Conservation (phyloP, 495 filamentous ascomycete genomes). For the Aspergillus incahuasiensis region DNA sequence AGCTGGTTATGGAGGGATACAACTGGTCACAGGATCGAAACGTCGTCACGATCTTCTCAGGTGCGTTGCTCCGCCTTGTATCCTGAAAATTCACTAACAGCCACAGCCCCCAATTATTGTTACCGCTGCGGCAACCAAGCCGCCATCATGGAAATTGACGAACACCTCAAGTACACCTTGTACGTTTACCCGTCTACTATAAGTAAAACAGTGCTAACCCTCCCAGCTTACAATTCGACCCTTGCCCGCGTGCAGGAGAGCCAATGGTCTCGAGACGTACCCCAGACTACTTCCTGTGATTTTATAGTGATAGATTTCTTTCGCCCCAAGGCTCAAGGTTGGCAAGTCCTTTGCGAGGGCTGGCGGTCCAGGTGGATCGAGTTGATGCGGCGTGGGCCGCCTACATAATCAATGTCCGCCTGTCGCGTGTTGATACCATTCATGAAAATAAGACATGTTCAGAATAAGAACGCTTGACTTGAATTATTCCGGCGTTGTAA, state of each 20-base stretch:
- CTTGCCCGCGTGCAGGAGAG: conserved; percentile 93
- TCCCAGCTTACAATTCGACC: conserved; percentile 94
- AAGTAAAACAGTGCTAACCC: conserved; percentile 15
- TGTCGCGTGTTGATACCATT: conserved; percentile 47
- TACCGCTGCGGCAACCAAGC: conserved; percentile 98
- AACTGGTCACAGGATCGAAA: conserved; percentile 98
- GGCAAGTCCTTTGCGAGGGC: conserved; percentile 24
- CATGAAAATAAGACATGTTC: conserved; percentile 41
- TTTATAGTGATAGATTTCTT: conserved; percentile 32
- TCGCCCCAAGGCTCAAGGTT: conserved; percentile 19
- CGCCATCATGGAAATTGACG: conserved; percentile 99
- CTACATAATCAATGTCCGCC: conserved; percentile 39
- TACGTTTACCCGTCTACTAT: conserved; percentile 48
- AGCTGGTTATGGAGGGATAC: conserved; percentile 97
- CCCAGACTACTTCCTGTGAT: conserved; percentile 96
- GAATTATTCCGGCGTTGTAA: no score
- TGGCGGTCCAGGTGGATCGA: conserved; percentile 29
- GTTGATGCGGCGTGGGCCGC: conserved; percentile 29
- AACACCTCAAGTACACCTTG: conserved; percentile 99
- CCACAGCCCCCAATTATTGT: conserved; percentile 88
- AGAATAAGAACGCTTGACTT: background rate
- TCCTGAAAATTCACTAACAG: background rate
- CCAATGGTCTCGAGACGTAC: conserved; percentile 98
- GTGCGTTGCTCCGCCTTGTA: conserved; percentile 43
- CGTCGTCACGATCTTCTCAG: conserved; percentile 98